Evolutionary conservation across 2,329 filamentous ascomycete species (phyloP).

Genomic region (Nemania serpens): DNA sequence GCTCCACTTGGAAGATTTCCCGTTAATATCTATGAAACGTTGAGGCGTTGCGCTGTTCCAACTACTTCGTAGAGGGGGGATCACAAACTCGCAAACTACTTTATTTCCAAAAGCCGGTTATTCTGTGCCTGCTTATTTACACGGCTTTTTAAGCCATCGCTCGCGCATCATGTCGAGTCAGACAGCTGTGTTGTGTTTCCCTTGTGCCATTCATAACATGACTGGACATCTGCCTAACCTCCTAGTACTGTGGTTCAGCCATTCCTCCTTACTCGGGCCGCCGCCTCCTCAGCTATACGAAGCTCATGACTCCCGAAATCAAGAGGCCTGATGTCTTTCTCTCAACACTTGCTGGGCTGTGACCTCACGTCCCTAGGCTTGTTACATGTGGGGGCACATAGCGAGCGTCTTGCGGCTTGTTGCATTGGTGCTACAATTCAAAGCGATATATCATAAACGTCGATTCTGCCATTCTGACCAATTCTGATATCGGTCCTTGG

Average conservation of each 20-base stretch:
- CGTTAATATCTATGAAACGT: slow-evolving; percentile 25
- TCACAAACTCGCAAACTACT: too few species aligned
- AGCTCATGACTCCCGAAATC: too few species aligned
- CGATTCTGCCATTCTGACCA: neutral
- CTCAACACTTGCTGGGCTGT: neutral
- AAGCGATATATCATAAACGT: neutral
- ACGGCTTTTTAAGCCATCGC: neutral
- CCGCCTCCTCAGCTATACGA: too few species aligned
- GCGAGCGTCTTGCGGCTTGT: neutral
- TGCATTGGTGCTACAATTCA: neutral
- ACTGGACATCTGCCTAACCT: neutral
- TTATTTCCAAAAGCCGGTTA: too few species aligned
- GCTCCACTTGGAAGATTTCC: neutral
- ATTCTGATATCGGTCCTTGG: neutral
- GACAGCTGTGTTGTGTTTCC: neutral
- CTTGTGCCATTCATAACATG: neutral
- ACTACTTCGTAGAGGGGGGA: too few species aligned
- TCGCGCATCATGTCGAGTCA: neutral
- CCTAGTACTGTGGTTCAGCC: too few species aligned
- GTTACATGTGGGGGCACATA: neutral
- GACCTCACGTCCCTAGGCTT: too few species aligned
- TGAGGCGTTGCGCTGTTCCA: neutral
- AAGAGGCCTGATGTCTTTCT: neutral
- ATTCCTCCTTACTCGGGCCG: too few species aligned
- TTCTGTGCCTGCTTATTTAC: neutral